Evolutionary conservation across 257 asterid genomes (phyloP), one percentile per base, ranked within the genome.

Genomic region (Solanum pimpinellifolium): DNA sequence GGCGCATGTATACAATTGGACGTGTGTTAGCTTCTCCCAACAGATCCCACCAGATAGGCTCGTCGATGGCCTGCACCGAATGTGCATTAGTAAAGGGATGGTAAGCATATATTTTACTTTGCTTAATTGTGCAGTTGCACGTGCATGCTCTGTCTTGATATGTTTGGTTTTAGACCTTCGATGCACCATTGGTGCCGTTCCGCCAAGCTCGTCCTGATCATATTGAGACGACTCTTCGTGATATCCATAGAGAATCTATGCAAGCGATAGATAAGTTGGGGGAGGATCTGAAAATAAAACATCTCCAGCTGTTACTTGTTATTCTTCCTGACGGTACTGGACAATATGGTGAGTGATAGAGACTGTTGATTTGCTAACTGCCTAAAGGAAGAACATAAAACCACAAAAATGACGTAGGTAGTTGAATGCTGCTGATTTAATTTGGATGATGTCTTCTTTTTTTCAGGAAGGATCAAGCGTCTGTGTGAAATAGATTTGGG

Each of bases 401-500:
- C 20, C 69, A 49, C 20, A 2, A 10, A 47, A 20, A 73, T n/a
- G 33, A 69, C 66, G 47, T 16, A 62, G 87, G 15, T 68, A 12
- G 42, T 13, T 87, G 20, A 66, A 25, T 86, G 16, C 89, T 86
- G 20, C 89, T 80, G 68, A 47, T 47, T 47, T 80, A 47, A 21
- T 56, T 73, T 72, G 37, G 42, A 31, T 52, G 80, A 37, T 21
- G 20, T n/a, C 62, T 60, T 65, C 9, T 42, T 47, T n/a, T 75
- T 75, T 56, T n/a, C 92, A 95, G 99, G 98, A 29, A 89, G 73
- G 72, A 95, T 95, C 68, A 97, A 97, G 86, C 88, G 96, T 21
- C 88, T 94, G 0, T 97, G 98, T 37, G 98, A 97, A 86, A 97
- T 98, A 0, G 96, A 92, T 66, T 69, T 97, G 91, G 98, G 98